Conservation (phyloP, 78 protist species). For the Polysphondylium violaceum region DNA sequence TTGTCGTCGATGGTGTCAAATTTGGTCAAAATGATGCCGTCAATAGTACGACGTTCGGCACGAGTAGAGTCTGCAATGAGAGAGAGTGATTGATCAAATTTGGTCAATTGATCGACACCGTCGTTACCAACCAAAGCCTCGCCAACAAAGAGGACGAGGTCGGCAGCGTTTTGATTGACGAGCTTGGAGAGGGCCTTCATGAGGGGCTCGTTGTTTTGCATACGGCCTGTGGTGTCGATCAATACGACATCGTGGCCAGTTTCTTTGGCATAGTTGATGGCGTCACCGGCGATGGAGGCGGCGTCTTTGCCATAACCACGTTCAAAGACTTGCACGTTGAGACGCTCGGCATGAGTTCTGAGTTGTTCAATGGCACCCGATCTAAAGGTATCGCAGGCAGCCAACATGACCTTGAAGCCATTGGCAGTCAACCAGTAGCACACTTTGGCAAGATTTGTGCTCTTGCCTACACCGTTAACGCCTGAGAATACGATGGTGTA, state of each 20-base stretch:
- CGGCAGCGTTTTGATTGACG: conserved; percentile 92
- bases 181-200: conserved; percentile 97
- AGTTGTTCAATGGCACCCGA: conserved; percentile 99
- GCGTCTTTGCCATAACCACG: conserved; percentile 97
- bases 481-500: conserved; percentile 91
- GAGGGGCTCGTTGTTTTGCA: conserved; percentile 98
- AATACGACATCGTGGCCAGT: conserved; percentile 92
- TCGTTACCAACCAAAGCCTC: conserved; percentile 99
- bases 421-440: conserved; percentile 91
- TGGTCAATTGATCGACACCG: conserved; percentile 98
- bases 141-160: conserved; percentile 99
- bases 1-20: conserved; percentile 99
- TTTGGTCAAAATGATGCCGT: conserved; percentile 99
- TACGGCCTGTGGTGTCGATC: conserved; percentile 99
- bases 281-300: conserved; percentile 92
- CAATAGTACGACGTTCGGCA: conserved; percentile 87
- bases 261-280: conserved; percentile 87
- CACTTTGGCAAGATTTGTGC: conserved; percentile 96
- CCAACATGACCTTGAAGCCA: conserved; percentile 91
- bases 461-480: conserved; percentile 98
- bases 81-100: conserved; percentile 93
- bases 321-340: conserved; percentile 88
- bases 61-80: conserved; percentile 42
- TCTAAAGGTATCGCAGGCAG: conserved; percentile 99
- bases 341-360: conserved; percentile 89